Conservation (phyloP, 768 basidiomycete species). For the Termitomyces sp. region DNA sequence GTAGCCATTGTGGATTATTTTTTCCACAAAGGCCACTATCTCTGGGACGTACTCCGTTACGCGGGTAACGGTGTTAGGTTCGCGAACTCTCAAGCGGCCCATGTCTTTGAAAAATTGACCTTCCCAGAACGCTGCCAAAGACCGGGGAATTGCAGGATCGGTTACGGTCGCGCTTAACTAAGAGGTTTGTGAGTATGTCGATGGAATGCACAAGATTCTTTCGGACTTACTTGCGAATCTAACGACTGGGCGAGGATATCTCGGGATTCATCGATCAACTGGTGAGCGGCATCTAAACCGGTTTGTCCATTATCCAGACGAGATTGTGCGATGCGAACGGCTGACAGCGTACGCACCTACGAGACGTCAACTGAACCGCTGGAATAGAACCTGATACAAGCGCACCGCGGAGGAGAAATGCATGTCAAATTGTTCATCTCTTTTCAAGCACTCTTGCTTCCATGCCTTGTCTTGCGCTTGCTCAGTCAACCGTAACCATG, state of each 20-base stretch:
- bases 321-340: conserved; percentile 44
- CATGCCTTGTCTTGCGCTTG: conserved; percentile 50
- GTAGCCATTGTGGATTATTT: conserved; percentile 82
- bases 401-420: conserved; percentile 74
- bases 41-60: conserved; percentile 98
- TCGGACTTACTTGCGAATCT: conserved; percentile 59
- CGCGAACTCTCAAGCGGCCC: conserved; percentile 77
- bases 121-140: conserved; percentile 86
- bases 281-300: conserved; percentile 38
- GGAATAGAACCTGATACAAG: conserved; percentile 14
- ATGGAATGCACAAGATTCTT: conserved; percentile 1
- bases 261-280: conserved; percentile 65
- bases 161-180: conserved; percentile 78
- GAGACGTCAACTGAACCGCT: conserved; percentile 11
- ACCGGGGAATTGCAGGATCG: conserved; percentile 80
- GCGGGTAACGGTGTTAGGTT: conserved; percentile 87
- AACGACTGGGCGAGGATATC: conserved; percentile 72
- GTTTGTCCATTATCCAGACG: conserved; percentile 34
- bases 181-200: neutral
- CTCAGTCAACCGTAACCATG: conserved; percentile 52
- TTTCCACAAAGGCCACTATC: conserved; percentile 83
- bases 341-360: conserved; percentile 46
- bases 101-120: conserved; percentile 87
- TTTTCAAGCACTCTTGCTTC: conserved; percentile 64
- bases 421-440: conserved; percentile 93